Conservation (phyloP, 1,284 basidiomycete species). For the Anthracocystis setariae region DNA sequence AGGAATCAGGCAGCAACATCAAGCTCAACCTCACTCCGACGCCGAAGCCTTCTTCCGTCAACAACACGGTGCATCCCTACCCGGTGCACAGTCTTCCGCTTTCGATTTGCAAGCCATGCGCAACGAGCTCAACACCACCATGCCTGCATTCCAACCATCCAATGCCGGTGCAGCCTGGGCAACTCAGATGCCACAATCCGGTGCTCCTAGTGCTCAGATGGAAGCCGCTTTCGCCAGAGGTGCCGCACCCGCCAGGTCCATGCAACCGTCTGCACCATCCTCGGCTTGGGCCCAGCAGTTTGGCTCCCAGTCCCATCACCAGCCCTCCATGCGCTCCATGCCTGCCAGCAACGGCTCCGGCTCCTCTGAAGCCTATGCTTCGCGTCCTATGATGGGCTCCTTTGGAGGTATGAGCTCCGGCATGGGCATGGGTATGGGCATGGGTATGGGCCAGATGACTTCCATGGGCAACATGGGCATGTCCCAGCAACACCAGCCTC, state of each 20-base stretch:
- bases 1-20: conserved; percentile 47
- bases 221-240: conserved; percentile 52
- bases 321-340: conserved; percentile 21
- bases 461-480: conserved; percentile 34
- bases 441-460: conserved; percentile 51
- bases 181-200: conserved; percentile 53
- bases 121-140: conserved; percentile 37
- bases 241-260: conserved; percentile 15
- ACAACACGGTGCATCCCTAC: conserved; percentile 36
- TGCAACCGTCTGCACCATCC: conserved; percentile 26
- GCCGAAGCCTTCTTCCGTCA: conserved; percentile 63
- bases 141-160: conserved; percentile 27
- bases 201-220: conserved; percentile 42
- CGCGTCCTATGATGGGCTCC: conserved; percentile 48
- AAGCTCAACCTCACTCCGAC: conserved; percentile 39
- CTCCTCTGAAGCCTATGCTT: conserved; percentile 30
- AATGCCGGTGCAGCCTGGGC: conserved; percentile 50
- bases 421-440: conserved; percentile 33
- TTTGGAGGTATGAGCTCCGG: conserved; percentile 44
- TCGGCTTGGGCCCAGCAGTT: conserved; percentile 59
- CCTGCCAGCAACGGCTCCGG: conserved; percentile 18
- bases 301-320: conserved; percentile 21
- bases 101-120: conserved; percentile 62
- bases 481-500: conserved; percentile 17
- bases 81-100: conserved; percentile 31